Evolutionary conservation across 192 early-diverging fungal genomes (phyloP), one percentile per base, ranked within the genome.

Genomic region (Podila horticola): DNA sequence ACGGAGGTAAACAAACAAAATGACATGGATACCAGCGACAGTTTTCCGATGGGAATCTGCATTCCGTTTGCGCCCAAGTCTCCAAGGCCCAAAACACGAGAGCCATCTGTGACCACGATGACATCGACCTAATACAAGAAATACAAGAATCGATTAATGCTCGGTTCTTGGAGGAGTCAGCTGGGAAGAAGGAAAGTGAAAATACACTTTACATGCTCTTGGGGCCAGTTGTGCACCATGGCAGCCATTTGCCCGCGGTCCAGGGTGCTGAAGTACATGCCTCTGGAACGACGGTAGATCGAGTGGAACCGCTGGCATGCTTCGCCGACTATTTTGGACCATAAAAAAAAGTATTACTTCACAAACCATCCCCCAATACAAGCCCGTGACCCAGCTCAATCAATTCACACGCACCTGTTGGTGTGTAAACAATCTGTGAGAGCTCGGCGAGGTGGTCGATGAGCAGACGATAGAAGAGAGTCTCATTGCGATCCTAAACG

Each of bases 31-130:
- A 81, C 77, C 67, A 81, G 52, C 5, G 77, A 81, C 12, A 99
- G 93, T 75, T 97, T 99, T 81, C 96, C 96, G 57, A 97, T 93
- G 22, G 95, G 94, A 72, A 99, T 99, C 45, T 95, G 95, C 92
- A 97, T 95, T 48, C 97, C 97, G 79, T 96, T 96, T 52, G 97
- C 91, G 65, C 97, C 97, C 59, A 96, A 87, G 73, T 98, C 97
- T 65, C 97, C 97, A 36, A 98, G 88, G 24, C 97, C 97, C 41
- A 99, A 84, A 64, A 99, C 96, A 73, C 96, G 91, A 45, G 93
- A 95, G 28, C 97, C 96, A 79, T 99, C 97, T 20, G 96, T 96
- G 67, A 99, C 94, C 30, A 99, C 97, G 64, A 81, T 81, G 41
- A 81, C 77, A 58, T 81, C 77, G 48, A 81, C 77, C 77, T 81